Conservation (phyloP, 192 early-diverging fungal genomes). For the Pilaira anomala region DNA sequence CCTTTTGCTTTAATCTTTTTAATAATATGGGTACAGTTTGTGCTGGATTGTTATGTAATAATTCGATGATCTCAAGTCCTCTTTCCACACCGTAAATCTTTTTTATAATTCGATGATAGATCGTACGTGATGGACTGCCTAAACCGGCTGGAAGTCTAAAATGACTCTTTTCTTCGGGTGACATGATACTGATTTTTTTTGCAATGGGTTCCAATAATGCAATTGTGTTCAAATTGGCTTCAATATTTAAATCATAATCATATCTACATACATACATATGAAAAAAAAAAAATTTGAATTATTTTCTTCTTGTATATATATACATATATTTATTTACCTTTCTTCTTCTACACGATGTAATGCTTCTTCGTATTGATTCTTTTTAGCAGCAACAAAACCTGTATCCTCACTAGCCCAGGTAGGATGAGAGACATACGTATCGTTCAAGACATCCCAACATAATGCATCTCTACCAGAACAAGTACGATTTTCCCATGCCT, state of each 20-base stretch:
- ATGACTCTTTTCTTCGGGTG: conserved; percentile 65
- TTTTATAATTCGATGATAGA: conserved; percentile 85
- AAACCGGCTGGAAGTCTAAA: conserved; percentile 74
- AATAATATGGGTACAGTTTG: conserved; percentile 90
- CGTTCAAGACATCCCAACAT: conserved; percentile 91
- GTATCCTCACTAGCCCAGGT: conserved; percentile 87
- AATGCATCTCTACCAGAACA: conserved; percentile 91
- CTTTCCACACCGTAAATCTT: conserved; percentile 88
- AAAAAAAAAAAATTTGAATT: not conserved
- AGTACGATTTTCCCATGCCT: conserved; percentile 39
- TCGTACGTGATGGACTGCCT: conserved; percentile 77
- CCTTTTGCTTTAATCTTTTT: conserved; percentile 93
- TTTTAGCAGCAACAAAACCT: conserved; percentile 86
- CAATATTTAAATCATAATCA: conserved; percentile 96
- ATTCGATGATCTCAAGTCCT: conserved; percentile 84
- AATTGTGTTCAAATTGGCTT: conserved; percentile 87
- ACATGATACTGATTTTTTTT: conserved; percentile 74
- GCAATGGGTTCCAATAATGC: conserved; percentile 82
- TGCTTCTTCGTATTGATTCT: conserved; percentile 88
- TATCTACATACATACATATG: conserved; percentile 29
- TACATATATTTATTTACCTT: conserved; percentile 36
- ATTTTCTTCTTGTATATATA: not conserved
- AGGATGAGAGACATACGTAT: conserved; percentile 93
- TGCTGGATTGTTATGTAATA: conserved; percentile 85
- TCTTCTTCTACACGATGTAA: conserved; percentile 94